Base-by-base conservation (phyloP, 108 stramenopile genomes). In the Pseudonitzschia pungens region DNA sequence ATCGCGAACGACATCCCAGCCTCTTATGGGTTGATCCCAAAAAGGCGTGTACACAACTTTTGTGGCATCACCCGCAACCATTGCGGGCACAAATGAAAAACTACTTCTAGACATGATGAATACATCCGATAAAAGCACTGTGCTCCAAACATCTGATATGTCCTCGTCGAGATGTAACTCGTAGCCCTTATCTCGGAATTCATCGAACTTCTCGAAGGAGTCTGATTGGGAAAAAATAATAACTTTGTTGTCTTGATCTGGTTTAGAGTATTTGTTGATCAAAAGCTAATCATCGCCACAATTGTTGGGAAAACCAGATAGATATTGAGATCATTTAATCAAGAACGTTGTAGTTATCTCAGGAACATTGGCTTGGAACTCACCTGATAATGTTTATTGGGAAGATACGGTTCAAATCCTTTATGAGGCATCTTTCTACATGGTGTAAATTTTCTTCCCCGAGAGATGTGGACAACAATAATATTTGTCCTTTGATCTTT, bases 391-490 rank as follows among this genome's bases (percentile, higher is more conserved):
- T 82, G 76, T 8, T 42, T 50, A 48, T 82, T 77, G 45, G 81
- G 76, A 16, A 77, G 67, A 60, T 82, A 82, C 40, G 76, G 72
- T 10, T 32, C 41, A n/a, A 40, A 69, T 1, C 44, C 58, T 41
- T 63, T 29, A 22, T 33, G 15, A 4, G 26, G 44, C 16, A 10
- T 15, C 26, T 43, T 43, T 41, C 15, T 36, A 52, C 82, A 83
- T 24, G 77, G 82, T 10, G 21, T 59, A n/a, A 72, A 16, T 22
- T 76, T 62, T 42, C 16, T 33, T 12, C 82, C 82, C 24, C 82
- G 68, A 32, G 68, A 70, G 0, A 84, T 69, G 27, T 84, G 84
- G 22, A 84, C 83, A 0, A 72, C 66, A 21, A 81, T 80, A 32
- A 44, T 70, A 29, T 60, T 60, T 2, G 20, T 62, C 3, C 40